Evolutionary conservation across 306 rosid species (phyloP).

Genomic region (Datisca glomerata): DNA sequence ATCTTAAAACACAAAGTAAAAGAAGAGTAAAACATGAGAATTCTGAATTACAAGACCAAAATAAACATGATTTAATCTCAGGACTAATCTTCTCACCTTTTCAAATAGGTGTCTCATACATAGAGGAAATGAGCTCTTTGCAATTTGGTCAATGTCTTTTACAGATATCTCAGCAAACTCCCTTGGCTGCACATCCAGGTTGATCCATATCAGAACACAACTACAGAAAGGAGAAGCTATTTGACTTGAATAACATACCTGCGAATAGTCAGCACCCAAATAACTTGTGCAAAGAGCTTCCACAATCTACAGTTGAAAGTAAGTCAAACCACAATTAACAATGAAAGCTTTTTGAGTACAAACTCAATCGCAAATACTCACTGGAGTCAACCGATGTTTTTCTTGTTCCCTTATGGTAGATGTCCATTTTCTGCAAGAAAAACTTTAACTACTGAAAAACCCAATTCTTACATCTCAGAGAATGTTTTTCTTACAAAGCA

Average conservation of each 20-base stretch:
- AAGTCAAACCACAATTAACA: slow-evolving; percentile 19
- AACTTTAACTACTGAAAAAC: too few species aligned
- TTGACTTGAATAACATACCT: slow-evolving; percentile 37
- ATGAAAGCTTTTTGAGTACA: slow-evolving; percentile 3
- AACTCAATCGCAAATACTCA: slow-evolving; percentile 30
- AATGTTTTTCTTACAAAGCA: too few species aligned
- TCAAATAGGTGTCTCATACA: slow-evolving; percentile 94
- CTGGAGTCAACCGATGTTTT: slow-evolving; percentile 73
- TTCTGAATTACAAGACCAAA: neutral
- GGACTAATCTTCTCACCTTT: slow-evolving; percentile 56
- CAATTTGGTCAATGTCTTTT: slow-evolving; percentile 68
- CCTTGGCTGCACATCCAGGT: slow-evolving; percentile 42
- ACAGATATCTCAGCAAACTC: slow-evolving; percentile 60
- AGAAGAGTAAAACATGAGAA: slow-evolving; percentile 11
- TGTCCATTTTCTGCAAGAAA: slow-evolving; percentile 79
- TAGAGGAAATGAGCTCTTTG: slow-evolving; percentile 83
- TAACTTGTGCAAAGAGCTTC: slow-evolving; percentile 78
- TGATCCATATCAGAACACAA: slow-evolving; percentile 14
- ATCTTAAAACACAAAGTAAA: neutral
- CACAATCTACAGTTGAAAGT: slow-evolving; percentile 48
- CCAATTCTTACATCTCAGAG: too few species aligned
- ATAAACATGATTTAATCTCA: too few species aligned
- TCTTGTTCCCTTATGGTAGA: slow-evolving; percentile 70
- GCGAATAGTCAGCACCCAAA: slow-evolving; percentile 82
- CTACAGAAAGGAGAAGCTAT: slow-evolving; percentile 7